Base-by-base conservation (phyloP, 257 asterid genomes). In the Agastache rugosa region DNA sequence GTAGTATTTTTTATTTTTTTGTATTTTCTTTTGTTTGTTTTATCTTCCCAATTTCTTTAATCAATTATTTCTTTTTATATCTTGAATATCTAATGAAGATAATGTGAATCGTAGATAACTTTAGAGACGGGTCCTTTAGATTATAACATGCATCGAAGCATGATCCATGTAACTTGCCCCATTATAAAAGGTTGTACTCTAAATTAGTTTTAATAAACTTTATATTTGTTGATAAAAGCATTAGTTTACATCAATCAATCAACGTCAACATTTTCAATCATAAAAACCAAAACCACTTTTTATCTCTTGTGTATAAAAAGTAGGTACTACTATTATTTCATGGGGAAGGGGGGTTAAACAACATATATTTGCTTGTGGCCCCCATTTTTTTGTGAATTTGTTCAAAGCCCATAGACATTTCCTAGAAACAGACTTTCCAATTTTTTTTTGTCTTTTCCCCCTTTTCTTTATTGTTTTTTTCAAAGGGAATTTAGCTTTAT, bases 311-410 rank as follows among this genome's bases (percentile, higher is more conserved):
- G 15, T 11, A 10, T 55, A 20, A 19, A 53, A 23, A 14, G 63
- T 5, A 25, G 41, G 5, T 27, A 14, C 15, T 27, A 25, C 1
- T 59, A 5, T 27, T 59, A 25, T 23, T 56, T 22, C 63, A 56
- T 51, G 56, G 55, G 23, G 5, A 4, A 6, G 15, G 17, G 53
- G 19, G 19, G 20, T 1, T 14, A 6, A 6, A 16, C n/a, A 11
- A 64, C 14, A 16, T 2, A 5, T 39, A 60, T 19, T 42, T 74
- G 23, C 48, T 54, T 6, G 65, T 70, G 79, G 67, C 64, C 67
- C 76, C 76, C 68, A 25, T 54, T 39, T 6, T 63, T 51, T 14
- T 58, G 17, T 27, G 10, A 7, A 25, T 54, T 66, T 61, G n/a
- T 10, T 69, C 56, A 72, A 72, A 31, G 25, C 67, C 76, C 66